Evolutionary conservation across 2,329 filamentous ascomycete species (phyloP), one percentile per base, ranked within the genome.

Genomic region (Cladophialophora yegresii): DNA sequence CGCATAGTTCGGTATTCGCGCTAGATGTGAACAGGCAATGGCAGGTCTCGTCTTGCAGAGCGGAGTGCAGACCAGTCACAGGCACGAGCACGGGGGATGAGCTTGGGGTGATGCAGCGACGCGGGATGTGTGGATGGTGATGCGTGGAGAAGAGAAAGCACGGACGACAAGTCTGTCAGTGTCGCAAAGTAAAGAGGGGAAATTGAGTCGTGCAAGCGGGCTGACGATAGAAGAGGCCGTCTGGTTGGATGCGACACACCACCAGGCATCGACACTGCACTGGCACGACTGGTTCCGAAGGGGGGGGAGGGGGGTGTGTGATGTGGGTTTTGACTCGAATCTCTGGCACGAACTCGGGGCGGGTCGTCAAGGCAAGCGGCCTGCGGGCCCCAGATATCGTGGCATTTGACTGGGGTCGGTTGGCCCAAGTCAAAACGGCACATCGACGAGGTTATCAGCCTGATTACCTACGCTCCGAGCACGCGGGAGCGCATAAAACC

Each of bases 1-100:
- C 49, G 61, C 62, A 67, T 64, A 58, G 58, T 58, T 30, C 61
- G 64, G 51, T 45, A 57, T 47, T 28, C 53, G 54, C 54, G 45
- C 66, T 63, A 66, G 49, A 66, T 50, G 62, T 64, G 60, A 54
- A 63, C 62, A 58, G 58, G 54, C 53, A 62, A 58, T 63, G 60
- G 55, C 56, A 26, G 45, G 56, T 49, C 26, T 55, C 49, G 45
- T 61, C 40, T 45, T 40, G 63, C 58, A 59, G 32, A 51, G 59
- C 61, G 63, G 63, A 65, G 63, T 61, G 58, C 58, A 65, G 50
- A 28, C 59, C 58, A 67, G 65, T 63, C 45, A 58, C 33, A 54
- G 47, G 26, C 43, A 63, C 54, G 61, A 54, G 61, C 32, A 53
- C 54, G 54, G 58, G 49, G 53, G 49, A 33, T 50, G 40, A 53